Evolutionary conservation across 1,284 basidiomycete species (phyloP).

Genomic region (Ceratobasidium sp.): DNA sequence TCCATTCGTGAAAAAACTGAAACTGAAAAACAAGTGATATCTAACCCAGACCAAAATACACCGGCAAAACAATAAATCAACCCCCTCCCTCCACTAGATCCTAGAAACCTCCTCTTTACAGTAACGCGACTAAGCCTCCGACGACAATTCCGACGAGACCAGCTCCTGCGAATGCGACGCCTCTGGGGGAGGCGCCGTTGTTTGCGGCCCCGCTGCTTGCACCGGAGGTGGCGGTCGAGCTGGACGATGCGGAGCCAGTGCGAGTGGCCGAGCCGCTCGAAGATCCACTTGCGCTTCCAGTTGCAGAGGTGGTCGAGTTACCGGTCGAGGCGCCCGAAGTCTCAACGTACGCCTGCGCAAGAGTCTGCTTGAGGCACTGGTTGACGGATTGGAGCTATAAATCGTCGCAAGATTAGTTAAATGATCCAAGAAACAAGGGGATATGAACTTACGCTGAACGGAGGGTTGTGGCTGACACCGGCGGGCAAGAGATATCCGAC

Average conservation of each 20-base stretch:
- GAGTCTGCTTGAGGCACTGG: constrained; percentile 71
- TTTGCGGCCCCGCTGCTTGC: background rate
- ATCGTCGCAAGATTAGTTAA: constrained; percentile 60
- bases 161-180: background rate
- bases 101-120: background rate
- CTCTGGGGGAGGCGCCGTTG: constrained; percentile 6
- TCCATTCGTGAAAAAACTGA: no score
- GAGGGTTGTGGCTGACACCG: constrained; percentile 53
- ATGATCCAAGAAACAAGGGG: constrained; percentile 64
- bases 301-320: background rate
- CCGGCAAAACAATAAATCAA: no score
- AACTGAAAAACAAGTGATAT: no score
- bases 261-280: constrained; percentile 59
- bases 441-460: constrained; percentile 15
- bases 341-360: constrained; percentile 74
- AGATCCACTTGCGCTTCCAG: constrained; percentile 5
- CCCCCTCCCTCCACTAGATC: background rate
- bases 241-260: constrained; percentile 7
- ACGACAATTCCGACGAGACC: constrained; percentile 17
- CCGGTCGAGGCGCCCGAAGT: constrained; percentile 7
- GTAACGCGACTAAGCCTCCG: constrained; percentile 34
- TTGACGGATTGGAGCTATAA: constrained; percentile 60
- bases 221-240: constrained; percentile 18
- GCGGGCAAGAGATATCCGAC: constrained; percentile 86
- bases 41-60: no score